A percentile compares a stretch with the other conserved stretches of the same genome.
These are phyloP conservation scores for Cymbopogon flexuosus DNA, from an alignment of 202 grass and related monocot genomes.

Conservation along the genomic window DNA sequence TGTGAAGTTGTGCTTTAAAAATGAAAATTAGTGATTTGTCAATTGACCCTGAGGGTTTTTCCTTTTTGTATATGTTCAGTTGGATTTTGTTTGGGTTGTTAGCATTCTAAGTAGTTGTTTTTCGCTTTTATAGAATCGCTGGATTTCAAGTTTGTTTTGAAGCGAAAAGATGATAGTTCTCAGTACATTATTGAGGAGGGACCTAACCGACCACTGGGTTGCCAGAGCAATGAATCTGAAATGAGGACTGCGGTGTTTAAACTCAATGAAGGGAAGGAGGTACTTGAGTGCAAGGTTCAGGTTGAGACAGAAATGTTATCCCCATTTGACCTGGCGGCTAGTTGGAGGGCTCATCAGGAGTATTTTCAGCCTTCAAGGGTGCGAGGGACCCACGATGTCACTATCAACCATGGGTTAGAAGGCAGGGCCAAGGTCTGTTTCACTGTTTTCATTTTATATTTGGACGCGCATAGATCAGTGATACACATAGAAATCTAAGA, in stretches of 20 bases:
- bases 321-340: slow-evolving; percentile 84
- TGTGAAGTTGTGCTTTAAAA: neutral
- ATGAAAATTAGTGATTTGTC: neutral
- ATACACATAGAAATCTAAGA: neutral
- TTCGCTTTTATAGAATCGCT: slow-evolving; percentile 47
- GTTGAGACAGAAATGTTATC: slow-evolving; percentile 70
- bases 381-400: slow-evolving; percentile 58
- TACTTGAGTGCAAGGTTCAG: slow-evolving; percentile 56
- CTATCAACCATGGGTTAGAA: slow-evolving; percentile 49
- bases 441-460: slow-evolving; percentile 19
- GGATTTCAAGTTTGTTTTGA: slow-evolving; percentile 90
- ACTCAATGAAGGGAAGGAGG: slow-evolving; percentile 42
- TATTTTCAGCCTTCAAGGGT: slow-evolving; percentile 63
- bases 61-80: neutral
- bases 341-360: slow-evolving; percentile 80
- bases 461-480: neutral
- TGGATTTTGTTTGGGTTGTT: neutral
- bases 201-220: slow-evolving; percentile 44
- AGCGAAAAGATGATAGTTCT: slow-evolving; percentile 40
- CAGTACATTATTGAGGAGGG: slow-evolving; percentile 78
- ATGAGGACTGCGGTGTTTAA: slow-evolving; percentile 59
- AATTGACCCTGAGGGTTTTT: neutral
- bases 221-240: slow-evolving; percentile 44
- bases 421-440: slow-evolving; percentile 52
- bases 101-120: slow-evolving; percentile 17